Evolutionary conservation across 345 rosid genomes (phyloP), one percentile per base, ranked within the genome.

Genomic region (Anacardium occidentale): DNA sequence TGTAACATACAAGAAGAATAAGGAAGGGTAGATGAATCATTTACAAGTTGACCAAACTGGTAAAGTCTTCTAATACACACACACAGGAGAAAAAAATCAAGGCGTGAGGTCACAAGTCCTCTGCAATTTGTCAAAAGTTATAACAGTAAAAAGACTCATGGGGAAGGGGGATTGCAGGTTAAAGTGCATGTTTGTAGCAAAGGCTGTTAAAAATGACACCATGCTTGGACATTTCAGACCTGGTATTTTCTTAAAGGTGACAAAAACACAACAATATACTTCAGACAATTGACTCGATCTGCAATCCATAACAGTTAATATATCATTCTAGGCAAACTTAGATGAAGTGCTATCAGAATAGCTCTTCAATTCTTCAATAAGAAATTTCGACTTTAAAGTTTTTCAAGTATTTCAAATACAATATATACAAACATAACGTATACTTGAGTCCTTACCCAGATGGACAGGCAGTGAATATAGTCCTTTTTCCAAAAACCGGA

Each of bases 401-500:
- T 53, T 55, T 21, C 18, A 14, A 55, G 42, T 3, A 58, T 25
- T 56, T 59, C 55, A 34, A 32, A 61, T 66, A 44, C 17, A 2
- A 32, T n/a, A 59, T 10, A 22, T 12, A 71, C 61, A 79, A 14
- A 57, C 56, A 70, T 15, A 42, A 73, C 9, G 25, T 45, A 47
- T 48, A 24, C 62, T n/a, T 17, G 57, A 66, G 57, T 80, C 63
- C 90, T 82, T 72, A 93, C 97, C 97, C 92, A 74, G 94, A 80
- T 63, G 80, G 79, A 51, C 25, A 78, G 67, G 86, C 53, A 69
- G 85, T 82, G 77, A 87, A 77, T 68, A 91, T 40, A 5, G 98
- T 91, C 86, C 78, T 84, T 90, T 91, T 93, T 78, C 98, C 97
- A 71, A 91, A 93, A 68, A 93, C 91, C 2, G 97, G 98, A 57